Base-by-base conservation (phyloP, 768 basidiomycete species). In the Rhodosporidiobolus sp. region DNA sequence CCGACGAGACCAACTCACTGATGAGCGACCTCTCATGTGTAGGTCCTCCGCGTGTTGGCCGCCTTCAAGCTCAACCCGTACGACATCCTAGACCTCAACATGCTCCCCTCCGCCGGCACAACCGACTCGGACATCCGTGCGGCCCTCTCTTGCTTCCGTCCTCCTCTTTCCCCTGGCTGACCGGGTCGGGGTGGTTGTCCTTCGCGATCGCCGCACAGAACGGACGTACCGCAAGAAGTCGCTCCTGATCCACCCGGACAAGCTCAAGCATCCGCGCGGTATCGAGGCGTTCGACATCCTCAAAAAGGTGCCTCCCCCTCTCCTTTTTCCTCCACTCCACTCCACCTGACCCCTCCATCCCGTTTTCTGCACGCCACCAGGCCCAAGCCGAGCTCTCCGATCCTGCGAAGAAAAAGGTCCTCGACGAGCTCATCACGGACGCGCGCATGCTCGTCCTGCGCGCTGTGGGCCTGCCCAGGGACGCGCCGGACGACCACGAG, bases 21-120 rank as follows among this genome's bases (percentile, higher is more conserved):
- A 2, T 24, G 20, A 11, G 56, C 14, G 19, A 14, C 12, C 26
- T n/a, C 22, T 53, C 7, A 5, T 7, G 1, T 3, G 24, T 63
- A 75, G 74, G 74, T 75, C 38, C 19, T 69, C 32, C 88, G 96
- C 34, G 92, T 99, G 74, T 83, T 98, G 60, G 90, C 88, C 77
- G 89, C 94, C 0, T 98, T 99, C 86, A 98, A 93, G 81, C 86
- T 98, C 77, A 99, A 98, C 80, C 92, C 96, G 50, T 99, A 97
- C 82, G 95, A 98, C 80, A 88, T 94, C 68, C 83, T 99, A 75
- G 89, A 92, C 83, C 84, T 99, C 77, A 86, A 87, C 56, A 86
- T 87, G 77, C 63, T 83, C 83, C 63, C 88, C 85, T 75, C 78
- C 7, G 65, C 76, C 20, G 81, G 80, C 20, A 78, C 65, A 6